Conservation (phyloP, 1,139 yeast genomes). For the Scheffersomyces insectosa region DNA sequence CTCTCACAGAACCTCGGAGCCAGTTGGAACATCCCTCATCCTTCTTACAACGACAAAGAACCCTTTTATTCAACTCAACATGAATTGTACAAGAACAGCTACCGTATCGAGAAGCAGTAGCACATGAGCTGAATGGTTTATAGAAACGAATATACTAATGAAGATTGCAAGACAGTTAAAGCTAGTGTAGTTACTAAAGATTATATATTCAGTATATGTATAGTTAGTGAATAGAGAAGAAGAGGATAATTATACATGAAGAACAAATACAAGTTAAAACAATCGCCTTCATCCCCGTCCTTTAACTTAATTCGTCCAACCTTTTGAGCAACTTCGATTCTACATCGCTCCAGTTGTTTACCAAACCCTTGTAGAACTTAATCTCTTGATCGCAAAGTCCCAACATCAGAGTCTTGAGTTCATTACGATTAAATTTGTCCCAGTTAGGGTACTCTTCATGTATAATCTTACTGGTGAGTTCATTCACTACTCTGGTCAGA, state of each 20-base stretch:
- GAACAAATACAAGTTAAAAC: too few species aligned
- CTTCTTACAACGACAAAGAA: conserved; percentile 3
- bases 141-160: too few species aligned
- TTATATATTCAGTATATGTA: too few species aligned
- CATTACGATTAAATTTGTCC: conserved; percentile 77
- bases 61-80: conserved; percentile 3
- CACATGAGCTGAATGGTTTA: too few species aligned
- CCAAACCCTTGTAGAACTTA: conserved; percentile 69
- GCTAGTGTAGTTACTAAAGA: too few species aligned
- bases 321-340: conserved; percentile 46
- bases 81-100: conserved; percentile 5
- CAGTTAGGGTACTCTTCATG: conserved; percentile 82
- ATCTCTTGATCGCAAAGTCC: conserved; percentile 77
- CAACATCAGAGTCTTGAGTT: conserved; percentile 69
- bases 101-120: conserved; percentile 4
- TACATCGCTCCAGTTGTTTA: conserved; percentile 69
- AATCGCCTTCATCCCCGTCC: not conserved
- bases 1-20: conserved; percentile 37
- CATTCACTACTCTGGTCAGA: conserved; percentile 50
- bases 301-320: conserved; percentile 31
- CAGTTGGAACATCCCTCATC: conserved; percentile 13
- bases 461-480: conserved; percentile 68
- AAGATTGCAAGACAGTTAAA: too few species aligned
- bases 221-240: too few species aligned
- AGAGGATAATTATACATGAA: too few species aligned